Evolutionary conservation across 192 early-diverging fungal species (phyloP), one percentile per base, ranked within the genome.

Genomic region (Diversispora eburnea): DNA sequence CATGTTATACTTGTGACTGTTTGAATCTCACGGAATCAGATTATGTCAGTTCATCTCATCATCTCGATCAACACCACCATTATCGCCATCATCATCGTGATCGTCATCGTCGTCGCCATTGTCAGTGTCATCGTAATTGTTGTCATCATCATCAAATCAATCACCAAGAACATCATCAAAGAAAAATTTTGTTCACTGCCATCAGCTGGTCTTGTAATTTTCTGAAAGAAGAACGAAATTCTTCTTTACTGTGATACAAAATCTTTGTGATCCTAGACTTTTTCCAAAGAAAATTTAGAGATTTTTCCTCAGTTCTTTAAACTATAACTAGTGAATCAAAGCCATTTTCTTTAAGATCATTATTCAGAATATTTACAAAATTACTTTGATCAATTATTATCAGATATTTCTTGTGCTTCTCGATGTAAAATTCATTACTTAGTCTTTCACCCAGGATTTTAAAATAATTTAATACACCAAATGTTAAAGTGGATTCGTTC

Each of bases 281-380:
- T 17, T 59, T 17, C 4, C 41, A 25, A 13, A 3, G 17, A 22
- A 71, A 59, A 60, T 46, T 48, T 71, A 15, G 70, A 71, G 3
- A 41, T 3, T 2, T 3, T 4, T 47, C 19, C 20, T 13, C 5
- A 59, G 12, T 58, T 1, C 15, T 71, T 22, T 33, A 59, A 8
- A 71, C 70, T 12, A 71, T 22, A 48, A 71, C 57, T 10, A 71
- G 12, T 3, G 70, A 71, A 25, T 71, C 70, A 45, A 15, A 60
- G 19, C 52, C n/a, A 39, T 8, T 55, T 19, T 69, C 54, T 10
- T 56, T 69, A 0, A 69, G 33, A 10, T 69, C 67, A 41, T 56
- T 10, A 42, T 39, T 13, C 12, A 69, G 8, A 68, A 68, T 39
- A 1, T 39, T 45, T 12, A 22, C 41, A 60, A 71, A 56, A 13